A percentile compares a stretch with the other conserved stretches of the same genome.
phyloP scores from a whole-genome alignment of 2,329 filamentous ascomycete genomes.

The Penicillium sp. region DNA sequence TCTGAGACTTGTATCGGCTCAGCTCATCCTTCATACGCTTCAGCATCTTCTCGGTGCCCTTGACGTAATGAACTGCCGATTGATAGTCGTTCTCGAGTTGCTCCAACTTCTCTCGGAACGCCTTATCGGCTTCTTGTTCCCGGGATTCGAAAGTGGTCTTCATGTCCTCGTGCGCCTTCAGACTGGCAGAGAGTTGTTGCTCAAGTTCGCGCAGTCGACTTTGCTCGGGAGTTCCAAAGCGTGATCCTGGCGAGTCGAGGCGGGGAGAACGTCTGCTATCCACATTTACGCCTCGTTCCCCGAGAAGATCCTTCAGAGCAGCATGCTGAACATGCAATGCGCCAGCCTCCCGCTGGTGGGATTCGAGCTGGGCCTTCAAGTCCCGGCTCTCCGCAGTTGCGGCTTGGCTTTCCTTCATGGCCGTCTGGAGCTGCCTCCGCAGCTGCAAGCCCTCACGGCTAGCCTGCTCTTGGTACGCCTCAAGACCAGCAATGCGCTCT shows the following conservation, averaged over 20 bases:
- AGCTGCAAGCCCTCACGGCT: conserved; percentile 88
- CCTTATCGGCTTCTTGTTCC: conserved; percentile 77
- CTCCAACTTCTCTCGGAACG: conserved; percentile 86
- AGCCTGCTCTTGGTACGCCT: conserved; percentile 95
- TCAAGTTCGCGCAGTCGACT: conserved; percentile 78
- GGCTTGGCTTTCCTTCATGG: conserved; percentile 76
- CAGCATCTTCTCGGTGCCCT: conserved; percentile 98
- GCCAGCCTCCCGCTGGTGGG: conserved; percentile 88
- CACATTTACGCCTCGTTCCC: conserved; percentile 79
- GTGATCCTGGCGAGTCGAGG: conserved; percentile 66
- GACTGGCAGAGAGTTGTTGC: conserved; percentile 71
- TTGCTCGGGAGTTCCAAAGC: conserved; percentile 73
- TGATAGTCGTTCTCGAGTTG: conserved; percentile 97
- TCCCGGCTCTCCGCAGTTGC: conserved; percentile 76
- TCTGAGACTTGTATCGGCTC: conserved; percentile 83
- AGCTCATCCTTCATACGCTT: conserved; percentile 98
- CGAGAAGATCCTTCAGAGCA: conserved; percentile 85
- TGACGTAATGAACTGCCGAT: conserved; percentile 95
- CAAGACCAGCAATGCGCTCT: conserved; percentile 91
- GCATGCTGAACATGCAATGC: conserved; percentile 87
- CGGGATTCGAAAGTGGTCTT: conserved; percentile 71
- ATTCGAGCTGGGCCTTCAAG: conserved; percentile 73
- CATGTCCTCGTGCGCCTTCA: conserved; percentile 79
- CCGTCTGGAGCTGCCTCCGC: conserved; percentile 79
- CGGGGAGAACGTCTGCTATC: conserved; percentile 64